Evolutionary conservation across 1,284 basidiomycete species (phyloP).

Genomic region (Polyporus tsugae): DNA sequence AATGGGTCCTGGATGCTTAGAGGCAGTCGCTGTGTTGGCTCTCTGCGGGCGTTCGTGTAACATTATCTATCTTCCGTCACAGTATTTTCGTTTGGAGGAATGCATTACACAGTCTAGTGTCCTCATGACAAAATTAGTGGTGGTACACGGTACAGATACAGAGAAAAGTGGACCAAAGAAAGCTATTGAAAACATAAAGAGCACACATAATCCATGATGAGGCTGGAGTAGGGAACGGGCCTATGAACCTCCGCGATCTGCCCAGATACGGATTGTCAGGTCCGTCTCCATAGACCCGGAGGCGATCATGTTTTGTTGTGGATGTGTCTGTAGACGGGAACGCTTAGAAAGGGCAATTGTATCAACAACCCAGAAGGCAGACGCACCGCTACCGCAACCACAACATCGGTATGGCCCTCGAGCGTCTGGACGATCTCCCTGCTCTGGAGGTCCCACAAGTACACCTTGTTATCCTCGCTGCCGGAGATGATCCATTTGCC

Average conservation of each 20-base stretch:
- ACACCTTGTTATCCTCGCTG: slow-evolving; percentile 89
- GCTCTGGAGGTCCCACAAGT: slow-evolving; percentile 93
- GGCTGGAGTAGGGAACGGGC: background rate
- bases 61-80: slow-evolving; percentile 27
- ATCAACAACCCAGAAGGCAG: background rate
- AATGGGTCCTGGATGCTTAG: background rate
- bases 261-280: slow-evolving; percentile 82
- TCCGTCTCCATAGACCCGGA: slow-evolving; percentile 86
- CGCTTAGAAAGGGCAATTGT: background rate
- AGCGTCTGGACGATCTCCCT: slow-evolving; percentile 83
- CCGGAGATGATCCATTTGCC: slow-evolving; percentile 92
- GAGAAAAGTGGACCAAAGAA: background rate
- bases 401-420: slow-evolving; percentile 82
- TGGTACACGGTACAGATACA: slow-evolving; percentile 20
- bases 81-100: slow-evolving; percentile 29
- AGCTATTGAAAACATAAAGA: slow-evolving; percentile 10
- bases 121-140: background rate
- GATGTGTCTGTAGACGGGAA: slow-evolving; percentile 67
- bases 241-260: slow-evolving; percentile 54
- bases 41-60: slow-evolving; percentile 24
- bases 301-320: slow-evolving; percentile 84
- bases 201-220: background rate
- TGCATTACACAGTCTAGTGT: slow-evolving; percentile 22
- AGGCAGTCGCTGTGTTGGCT: background rate
- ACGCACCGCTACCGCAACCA: slow-evolving; percentile 77